A percentile compares a stretch with the other conserved stretches of the same genome.
Conservation (phyloP, 2,329 filamentous ascomycete species). For the Volutella citrinella region DNA sequence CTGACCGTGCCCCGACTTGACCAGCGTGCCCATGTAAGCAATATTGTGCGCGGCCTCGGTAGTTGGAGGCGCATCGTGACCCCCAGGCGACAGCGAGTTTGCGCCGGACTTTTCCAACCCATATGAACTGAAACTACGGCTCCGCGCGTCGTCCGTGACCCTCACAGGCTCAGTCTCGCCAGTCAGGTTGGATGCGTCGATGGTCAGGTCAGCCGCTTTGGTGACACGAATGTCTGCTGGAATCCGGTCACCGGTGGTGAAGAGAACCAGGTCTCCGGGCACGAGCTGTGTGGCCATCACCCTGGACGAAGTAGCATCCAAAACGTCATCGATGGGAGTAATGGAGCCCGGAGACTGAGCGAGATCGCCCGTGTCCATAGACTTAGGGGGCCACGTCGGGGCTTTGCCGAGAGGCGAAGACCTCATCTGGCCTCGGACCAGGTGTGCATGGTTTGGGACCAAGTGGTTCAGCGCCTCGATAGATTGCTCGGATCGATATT, state of each 20-base stretch:
- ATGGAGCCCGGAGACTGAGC: conserved; percentile 42
- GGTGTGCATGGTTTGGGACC: conserved; percentile 91
- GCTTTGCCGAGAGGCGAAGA: conserved; percentile 30
- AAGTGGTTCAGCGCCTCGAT: conserved; percentile 91
- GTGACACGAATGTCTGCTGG: conserved; percentile 95
- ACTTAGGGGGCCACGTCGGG: conserved; percentile 47
- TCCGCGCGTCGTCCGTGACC: conserved; percentile 64
- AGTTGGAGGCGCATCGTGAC: conserved; percentile 55
- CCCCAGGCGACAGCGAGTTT: conserved; percentile 41
- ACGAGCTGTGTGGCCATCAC: conserved; percentile 86
- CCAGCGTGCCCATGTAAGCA: conserved; percentile 96
- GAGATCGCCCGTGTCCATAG: conserved; percentile 44
- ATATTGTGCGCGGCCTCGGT: conserved; percentile 82
- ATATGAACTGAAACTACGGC: conserved; percentile 26
- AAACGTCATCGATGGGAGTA: conserved; percentile 58
- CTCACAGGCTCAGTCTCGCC: conserved; percentile 93
- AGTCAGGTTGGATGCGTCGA: conserved; percentile 95
- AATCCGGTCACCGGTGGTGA: conserved; percentile 93
- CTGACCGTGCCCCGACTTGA: conserved; percentile 91
- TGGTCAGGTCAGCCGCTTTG: conserved; percentile 81
- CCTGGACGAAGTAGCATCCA: conserved; percentile 75
- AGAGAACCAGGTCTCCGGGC: conserved; percentile 87
- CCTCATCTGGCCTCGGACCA: conserved; percentile 65
- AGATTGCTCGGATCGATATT: conserved; percentile 96
- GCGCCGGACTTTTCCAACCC: conserved; percentile 27